phyloP scores from a whole-genome alignment of 352 stramenopile genomes.

The Elongisporangium prolatum region DNA sequence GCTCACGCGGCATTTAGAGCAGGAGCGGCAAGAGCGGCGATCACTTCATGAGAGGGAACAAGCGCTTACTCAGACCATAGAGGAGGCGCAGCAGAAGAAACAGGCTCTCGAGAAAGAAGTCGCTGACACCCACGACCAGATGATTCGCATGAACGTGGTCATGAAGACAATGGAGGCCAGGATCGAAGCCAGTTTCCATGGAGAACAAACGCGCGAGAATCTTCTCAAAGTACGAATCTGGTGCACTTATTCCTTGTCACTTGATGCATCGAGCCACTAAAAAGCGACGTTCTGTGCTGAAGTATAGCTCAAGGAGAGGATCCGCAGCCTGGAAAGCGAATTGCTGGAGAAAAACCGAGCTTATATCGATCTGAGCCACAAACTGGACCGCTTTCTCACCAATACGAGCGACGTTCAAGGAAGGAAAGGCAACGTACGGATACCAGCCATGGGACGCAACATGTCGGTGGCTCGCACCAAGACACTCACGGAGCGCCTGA shows the following conservation, averaged over 20 bases:
- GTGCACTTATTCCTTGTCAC: background rate
- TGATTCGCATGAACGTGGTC: conserved; percentile 37
- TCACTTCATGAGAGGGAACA: conserved; percentile 17
- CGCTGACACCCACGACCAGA: conserved; percentile 26
- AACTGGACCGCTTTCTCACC: conserved; percentile 21
- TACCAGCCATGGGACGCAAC: background rate
- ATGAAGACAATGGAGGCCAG: conserved; percentile 45
- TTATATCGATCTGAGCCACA: conserved; percentile 27
- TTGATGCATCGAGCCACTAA: background rate
- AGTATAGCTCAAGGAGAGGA: conserved; percentile 27
- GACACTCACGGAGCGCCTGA: conserved; percentile 16
- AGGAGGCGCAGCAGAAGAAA: conserved; percentile 17
- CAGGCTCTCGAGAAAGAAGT: conserved; percentile 34
- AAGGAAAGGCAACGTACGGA: background rate
- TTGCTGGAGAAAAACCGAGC: conserved; percentile 26
- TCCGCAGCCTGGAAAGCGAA: conserved; percentile 41
- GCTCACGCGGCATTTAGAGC: conserved; percentile 23
- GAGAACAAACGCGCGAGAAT: conserved; percentile 7
- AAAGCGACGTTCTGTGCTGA: background rate
- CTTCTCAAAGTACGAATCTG: conserved; percentile 9
- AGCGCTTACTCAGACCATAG: conserved; percentile 15
- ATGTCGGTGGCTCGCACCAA: background rate
- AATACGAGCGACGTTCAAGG: background rate
- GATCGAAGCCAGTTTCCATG: conserved; percentile 28
- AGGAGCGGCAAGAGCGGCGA: conserved; percentile 8